These are phyloP conservation scores for Corylus heterophylla DNA, from an alignment of 306 rosid species.

Conservation along the genomic window DNA sequence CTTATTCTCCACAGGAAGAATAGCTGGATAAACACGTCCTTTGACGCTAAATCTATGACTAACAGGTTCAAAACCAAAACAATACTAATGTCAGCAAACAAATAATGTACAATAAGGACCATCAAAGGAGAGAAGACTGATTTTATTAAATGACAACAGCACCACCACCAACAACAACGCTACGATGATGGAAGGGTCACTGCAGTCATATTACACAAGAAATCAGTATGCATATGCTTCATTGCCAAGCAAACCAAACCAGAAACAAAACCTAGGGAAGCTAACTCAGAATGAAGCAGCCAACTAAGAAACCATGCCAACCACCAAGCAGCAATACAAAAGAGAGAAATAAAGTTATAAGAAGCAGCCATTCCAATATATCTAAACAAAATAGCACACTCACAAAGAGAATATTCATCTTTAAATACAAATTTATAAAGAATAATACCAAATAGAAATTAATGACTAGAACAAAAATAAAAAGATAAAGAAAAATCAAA, in stretches of 20 bases:
- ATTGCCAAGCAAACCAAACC: neutral
- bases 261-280: neutral
- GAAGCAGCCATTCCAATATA: too few relatives aligned
- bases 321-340: neutral
- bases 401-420: too few relatives aligned
- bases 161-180: neutral
- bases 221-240: neutral
- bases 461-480: too few relatives aligned
- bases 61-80: neutral
- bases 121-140: neutral
- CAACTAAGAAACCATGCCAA: neutral
- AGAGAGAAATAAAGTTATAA: too few relatives aligned
- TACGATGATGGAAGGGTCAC: neutral
- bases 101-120: neutral
- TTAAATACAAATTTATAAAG: too few relatives aligned
- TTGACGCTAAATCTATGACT: slow-evolving; percentile 83
- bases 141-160: neutral
- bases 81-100: neutral
- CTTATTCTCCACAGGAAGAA: slow-evolving; percentile 58
- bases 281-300: neutral
- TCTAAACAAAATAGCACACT: too few relatives aligned
- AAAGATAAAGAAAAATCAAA: too few relatives aligned
- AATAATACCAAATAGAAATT: too few relatives aligned
- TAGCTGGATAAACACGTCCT: slow-evolving; percentile 90
- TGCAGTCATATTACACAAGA: neutral